Percentiles rank a stretch among this genome's conserved stretches.
Evolutionary conservation across 495 filamentous ascomycete genomes (phyloP).

Genomic region (Tetracladium setigerum): DNA sequence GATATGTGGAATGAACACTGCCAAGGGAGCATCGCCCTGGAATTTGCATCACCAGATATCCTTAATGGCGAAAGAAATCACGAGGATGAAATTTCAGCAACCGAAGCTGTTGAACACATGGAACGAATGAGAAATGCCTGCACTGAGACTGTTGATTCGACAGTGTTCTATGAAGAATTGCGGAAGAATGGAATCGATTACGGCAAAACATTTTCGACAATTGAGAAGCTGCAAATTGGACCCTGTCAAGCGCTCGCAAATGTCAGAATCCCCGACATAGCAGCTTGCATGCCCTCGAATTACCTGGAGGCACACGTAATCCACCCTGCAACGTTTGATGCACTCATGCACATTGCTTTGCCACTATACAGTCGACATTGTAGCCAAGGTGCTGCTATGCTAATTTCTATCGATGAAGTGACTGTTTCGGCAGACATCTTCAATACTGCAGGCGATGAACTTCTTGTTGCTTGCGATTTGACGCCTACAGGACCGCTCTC

Average conservation of each 20-base stretch:
- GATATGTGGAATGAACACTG: slow-evolving; percentile 1
- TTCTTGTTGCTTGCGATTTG: neutral
- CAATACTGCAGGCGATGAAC: neutral
- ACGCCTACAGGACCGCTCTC: neutral
- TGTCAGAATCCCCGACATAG: slow-evolving; percentile 30
- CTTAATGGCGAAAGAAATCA: too few relatives aligned
- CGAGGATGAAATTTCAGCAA: too few relatives aligned
- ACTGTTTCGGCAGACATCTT: neutral
- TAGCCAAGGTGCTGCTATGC: neutral
- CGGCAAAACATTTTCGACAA: slow-evolving; percentile 26
- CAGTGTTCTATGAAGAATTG: slow-evolving; percentile 15
- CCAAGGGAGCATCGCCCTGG: neutral
- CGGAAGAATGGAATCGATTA: slow-evolving; percentile 22
- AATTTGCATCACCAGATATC: neutral
- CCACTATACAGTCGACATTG: neutral
- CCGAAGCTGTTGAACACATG: too few relatives aligned
- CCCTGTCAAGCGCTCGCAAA: slow-evolving; percentile 12
- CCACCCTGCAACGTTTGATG: slow-evolving; percentile 40
- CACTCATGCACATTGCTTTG: too few relatives aligned
- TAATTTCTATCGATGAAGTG: neutral
- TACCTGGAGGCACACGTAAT: slow-evolving; percentile 34
- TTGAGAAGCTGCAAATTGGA: slow-evolving; percentile 15
- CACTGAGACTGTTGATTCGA: neutral
- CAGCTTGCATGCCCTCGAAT: slow-evolving; percentile 30
- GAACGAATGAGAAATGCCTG: too few relatives aligned